phyloP scores from a whole-genome alignment of 2,329 filamentous ascomycete species.

The Graphilbum fragrans region DNA sequence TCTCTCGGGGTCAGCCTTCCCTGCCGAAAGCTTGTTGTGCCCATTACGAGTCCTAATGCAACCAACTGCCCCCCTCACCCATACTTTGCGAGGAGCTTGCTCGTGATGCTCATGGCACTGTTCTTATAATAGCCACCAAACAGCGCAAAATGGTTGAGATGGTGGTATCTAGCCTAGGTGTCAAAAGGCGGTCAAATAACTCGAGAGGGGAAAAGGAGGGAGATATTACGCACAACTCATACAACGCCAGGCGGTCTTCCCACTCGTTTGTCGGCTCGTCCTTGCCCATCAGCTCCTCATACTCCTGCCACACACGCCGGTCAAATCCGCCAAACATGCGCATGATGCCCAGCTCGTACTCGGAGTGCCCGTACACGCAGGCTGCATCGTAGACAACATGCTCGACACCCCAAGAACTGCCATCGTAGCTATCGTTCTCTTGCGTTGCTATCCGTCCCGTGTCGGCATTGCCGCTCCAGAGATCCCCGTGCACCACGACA shows the following conservation, averaged over 20 bases:
- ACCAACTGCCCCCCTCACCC: slow-evolving; percentile 26
- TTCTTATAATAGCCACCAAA: slow-evolving; percentile 71
- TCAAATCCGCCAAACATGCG: slow-evolving; percentile 90
- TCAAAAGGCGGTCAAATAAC: background rate
- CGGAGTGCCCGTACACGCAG: slow-evolving; percentile 71
- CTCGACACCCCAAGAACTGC: slow-evolving; percentile 42
- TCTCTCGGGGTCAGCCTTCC: too few relatives aligned
- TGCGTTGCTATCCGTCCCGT: slow-evolving; percentile 44
- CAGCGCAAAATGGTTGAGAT: slow-evolving; percentile 77
- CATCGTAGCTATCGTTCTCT: background rate
- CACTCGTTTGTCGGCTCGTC: slow-evolving; percentile 73
- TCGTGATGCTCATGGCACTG: slow-evolving; percentile 72
- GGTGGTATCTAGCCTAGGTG: slow-evolving; percentile 56
- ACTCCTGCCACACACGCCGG: slow-evolving; percentile 59
- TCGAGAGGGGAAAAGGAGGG: background rate
- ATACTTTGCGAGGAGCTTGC: slow-evolving; percentile 60
- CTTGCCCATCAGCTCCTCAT: slow-evolving; percentile 62
- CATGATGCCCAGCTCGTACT: slow-evolving; percentile 93
- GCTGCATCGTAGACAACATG: slow-evolving; percentile 77
- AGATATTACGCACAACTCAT: slow-evolving; percentile 56
- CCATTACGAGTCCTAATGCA: too few relatives aligned
- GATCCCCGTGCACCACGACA: slow-evolving; percentile 77
- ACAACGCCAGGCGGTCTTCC: slow-evolving; percentile 68
- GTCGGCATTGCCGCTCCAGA: slow-evolving; percentile 84
- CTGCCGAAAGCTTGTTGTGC: background rate